Evolutionary conservation across 495 filamentous ascomycete genomes (phyloP).

Genomic region (Jackrogersella minutella): DNA sequence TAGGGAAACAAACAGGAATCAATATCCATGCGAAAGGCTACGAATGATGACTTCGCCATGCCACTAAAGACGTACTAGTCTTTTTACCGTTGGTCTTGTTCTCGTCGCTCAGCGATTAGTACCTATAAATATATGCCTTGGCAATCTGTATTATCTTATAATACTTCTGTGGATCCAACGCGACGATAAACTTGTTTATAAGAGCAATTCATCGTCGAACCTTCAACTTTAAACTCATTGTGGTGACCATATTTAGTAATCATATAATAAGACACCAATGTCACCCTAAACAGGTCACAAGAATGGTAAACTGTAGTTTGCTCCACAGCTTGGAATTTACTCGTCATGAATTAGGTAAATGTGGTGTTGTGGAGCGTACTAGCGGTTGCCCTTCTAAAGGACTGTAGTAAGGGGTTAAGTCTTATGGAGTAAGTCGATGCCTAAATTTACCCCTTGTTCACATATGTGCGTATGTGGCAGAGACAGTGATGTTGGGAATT

Average conservation of each 20-base stretch:
- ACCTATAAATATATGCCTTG: not conserved
- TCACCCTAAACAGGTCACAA: not conserved
- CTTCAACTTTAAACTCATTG: not conserved
- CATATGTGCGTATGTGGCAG: not conserved
- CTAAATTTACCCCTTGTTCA: not conserved
- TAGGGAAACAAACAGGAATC: not conserved
- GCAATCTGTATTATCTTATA: not conserved
- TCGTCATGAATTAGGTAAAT: not conserved
- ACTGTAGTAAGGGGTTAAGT: not conserved
- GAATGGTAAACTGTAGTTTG: not conserved
- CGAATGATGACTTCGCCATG: not conserved
- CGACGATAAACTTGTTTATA: too few relatives aligned
- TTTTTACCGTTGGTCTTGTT: not conserved
- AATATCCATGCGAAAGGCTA: not conserved
- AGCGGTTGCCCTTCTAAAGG: not conserved
- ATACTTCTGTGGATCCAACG: too few relatives aligned
- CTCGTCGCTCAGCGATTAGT: not conserved
- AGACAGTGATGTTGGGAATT: not conserved
- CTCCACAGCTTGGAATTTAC: conserved; percentile 1
- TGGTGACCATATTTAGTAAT: not conserved
- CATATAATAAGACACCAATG: conserved; percentile 1
- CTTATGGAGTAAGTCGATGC: not conserved
- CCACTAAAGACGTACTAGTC: not conserved
- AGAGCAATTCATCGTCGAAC: too few relatives aligned
- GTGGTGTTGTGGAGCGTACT: not conserved